Evolutionary conservation across 176 grass and related monocot genomes (phyloP).

Genomic region (Pontederia crassipes): DNA sequence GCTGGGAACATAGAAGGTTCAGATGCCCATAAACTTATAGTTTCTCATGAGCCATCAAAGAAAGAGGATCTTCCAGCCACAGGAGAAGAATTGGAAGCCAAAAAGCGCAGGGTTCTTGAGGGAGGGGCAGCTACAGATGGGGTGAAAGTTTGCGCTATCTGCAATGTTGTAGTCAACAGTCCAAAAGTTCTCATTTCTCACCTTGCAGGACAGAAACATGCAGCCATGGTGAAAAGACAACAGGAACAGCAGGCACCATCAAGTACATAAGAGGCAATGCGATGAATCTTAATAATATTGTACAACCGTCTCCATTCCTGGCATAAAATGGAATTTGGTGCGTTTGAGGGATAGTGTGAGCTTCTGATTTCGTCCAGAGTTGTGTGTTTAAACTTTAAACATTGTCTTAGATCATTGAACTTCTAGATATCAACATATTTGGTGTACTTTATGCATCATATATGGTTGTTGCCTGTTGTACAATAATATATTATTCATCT

Average conservation of each 20-base stretch:
- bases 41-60: slow-evolving; percentile 24
- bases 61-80: slow-evolving; percentile 26
- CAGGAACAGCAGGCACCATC: slow-evolving; percentile 13
- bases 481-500: too few relatives aligned
- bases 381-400: too few relatives aligned
- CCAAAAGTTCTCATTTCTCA: slow-evolving; percentile 64
- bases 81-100: slow-evolving; percentile 44
- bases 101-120: slow-evolving; percentile 51
- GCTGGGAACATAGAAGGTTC: slow-evolving; percentile 1
- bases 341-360: too few relatives aligned
- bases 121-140: slow-evolving; percentile 39
- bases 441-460: too few relatives aligned
- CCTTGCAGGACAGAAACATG: slow-evolving; percentile 62
- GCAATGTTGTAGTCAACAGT: slow-evolving; percentile 64
- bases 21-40: slow-evolving; percentile 8
- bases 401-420: too few relatives aligned
- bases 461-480: too few relatives aligned
- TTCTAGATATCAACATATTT: too few relatives aligned
- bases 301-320: too few relatives aligned
- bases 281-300: too few relatives aligned
- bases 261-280: too few relatives aligned
- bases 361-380: too few relatives aligned
- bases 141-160: slow-evolving; percentile 50
- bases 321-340: too few relatives aligned
- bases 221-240: slow-evolving; percentile 41